A percentile compares a stretch with the other conserved stretches of the same genome.
These are phyloP conservation scores for Pestalotiopsis sp. DNA, from an alignment of 2,329 filamentous ascomycete genomes.

Conservation along the genomic window DNA sequence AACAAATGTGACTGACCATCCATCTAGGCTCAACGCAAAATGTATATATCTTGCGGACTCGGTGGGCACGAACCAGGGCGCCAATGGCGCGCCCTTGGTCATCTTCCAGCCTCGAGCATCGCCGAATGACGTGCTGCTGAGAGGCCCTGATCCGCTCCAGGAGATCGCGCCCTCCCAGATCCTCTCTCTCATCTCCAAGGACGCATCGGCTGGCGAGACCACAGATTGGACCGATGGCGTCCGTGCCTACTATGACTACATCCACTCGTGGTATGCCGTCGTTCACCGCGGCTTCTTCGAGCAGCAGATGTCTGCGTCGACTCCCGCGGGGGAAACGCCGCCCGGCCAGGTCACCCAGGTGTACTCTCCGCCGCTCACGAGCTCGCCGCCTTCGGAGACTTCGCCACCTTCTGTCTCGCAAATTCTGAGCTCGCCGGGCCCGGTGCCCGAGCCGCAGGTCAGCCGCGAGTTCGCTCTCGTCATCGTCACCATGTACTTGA, in stretches of 20 bases:
- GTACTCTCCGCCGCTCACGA: constrained; percentile 16
- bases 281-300: constrained; percentile 43
- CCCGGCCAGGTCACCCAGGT: neutral
- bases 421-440: constrained; percentile 18
- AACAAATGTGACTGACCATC: neutral
- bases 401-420: constrained; percentile 14
- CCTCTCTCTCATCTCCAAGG: constrained; percentile 38
- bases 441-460: constrained; percentile 19
- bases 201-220: constrained; percentile 26
- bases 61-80: constrained; percentile 23
- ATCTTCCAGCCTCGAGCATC: constrained; percentile 32
- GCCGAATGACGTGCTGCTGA: constrained; percentile 28
- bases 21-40: constrained; percentile 32
- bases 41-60: constrained; percentile 34
- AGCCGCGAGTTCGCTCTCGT: constrained; percentile 39
- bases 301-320: constrained; percentile 29
- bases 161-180: constrained; percentile 40
- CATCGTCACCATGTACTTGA: constrained; percentile 45
- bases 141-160: constrained; percentile 30
- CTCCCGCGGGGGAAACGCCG: constrained; percentile 12
- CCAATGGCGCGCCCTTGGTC: constrained; percentile 27
- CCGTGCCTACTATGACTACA: constrained; percentile 40
- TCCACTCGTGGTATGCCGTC: constrained; percentile 44
- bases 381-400: constrained; percentile 15
- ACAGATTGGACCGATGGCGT: constrained; percentile 40